Percentiles rank a stretch among this genome's conserved stretches.
Conservation (phyloP, 306 rosid genomes). For the Lathyrus tuberosus region DNA sequence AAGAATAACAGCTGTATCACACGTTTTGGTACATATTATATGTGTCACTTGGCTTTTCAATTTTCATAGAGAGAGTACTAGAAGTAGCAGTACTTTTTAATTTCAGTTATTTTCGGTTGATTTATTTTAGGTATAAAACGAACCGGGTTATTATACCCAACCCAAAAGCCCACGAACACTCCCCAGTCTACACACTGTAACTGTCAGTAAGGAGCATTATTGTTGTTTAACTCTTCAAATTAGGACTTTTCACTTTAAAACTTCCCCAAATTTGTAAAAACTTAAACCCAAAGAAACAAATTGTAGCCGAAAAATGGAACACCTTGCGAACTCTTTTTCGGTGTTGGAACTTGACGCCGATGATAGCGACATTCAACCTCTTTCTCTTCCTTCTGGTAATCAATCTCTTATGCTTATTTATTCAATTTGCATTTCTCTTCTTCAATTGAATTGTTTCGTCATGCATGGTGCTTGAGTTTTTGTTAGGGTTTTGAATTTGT, state of each 20-base stretch:
- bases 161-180: not conserved
- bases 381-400: slow-evolving; percentile 31
- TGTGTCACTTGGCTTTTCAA: no score
- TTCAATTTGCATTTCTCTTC: not conserved
- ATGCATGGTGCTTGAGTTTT: slow-evolving; percentile 1
- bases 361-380: slow-evolving; percentile 42
- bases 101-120: no score
- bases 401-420: not conserved
- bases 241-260: not conserved
- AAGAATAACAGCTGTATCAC: no score
- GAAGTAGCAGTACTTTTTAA: no score
- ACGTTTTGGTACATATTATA: no score
- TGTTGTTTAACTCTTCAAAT: not conserved
- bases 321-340: slow-evolving; percentile 62
- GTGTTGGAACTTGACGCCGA: slow-evolving; percentile 69
- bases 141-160: not conserved
- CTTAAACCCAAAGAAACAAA: not conserved
- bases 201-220: not conserved
- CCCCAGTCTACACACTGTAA: not conserved
- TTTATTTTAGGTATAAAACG: no score
- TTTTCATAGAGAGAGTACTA: no score
- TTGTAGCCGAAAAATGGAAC: slow-evolving; percentile 47
- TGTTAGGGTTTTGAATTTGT: slow-evolving; percentile 42
- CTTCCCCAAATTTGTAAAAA: slow-evolving; percentile 13
- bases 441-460: not conserved